These are phyloP conservation scores for Acacia concinna DNA, from an alignment of 331 rosid genomes.

Conservation along the genomic window DNA sequence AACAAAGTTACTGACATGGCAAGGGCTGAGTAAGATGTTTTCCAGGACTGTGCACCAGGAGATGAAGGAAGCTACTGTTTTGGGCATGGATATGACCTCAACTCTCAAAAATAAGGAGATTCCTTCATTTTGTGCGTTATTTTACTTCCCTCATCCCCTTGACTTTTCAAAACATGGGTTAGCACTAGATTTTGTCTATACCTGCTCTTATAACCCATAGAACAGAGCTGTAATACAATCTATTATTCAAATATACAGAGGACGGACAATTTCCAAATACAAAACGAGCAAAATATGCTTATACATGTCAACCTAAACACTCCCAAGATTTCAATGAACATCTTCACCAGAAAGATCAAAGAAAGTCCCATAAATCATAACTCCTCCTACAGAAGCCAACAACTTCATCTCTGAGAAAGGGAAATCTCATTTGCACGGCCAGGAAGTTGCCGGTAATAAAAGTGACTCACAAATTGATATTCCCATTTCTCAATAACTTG, in stretches of 20 bases:
- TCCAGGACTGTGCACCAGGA: background rate
- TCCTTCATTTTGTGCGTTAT: background rate
- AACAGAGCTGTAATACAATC: background rate
- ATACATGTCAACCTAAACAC: conserved; percentile 12
- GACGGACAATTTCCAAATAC: background rate
- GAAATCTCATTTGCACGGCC: conserved; percentile 25
- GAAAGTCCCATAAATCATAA: background rate
- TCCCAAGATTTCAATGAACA: conserved; percentile 26
- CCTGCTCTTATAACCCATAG: background rate
- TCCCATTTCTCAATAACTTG: conserved; percentile 21
- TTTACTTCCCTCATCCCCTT: background rate
- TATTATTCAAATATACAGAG: background rate
- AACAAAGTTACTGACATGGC: background rate
- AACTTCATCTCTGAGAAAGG: conserved; percentile 32
- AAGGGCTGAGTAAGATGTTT: background rate
- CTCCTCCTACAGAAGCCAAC: conserved; percentile 16
- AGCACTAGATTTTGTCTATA: background rate
- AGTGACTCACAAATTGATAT: conserved; percentile 14
- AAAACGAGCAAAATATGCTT: conserved; percentile 17
- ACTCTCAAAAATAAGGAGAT: background rate
- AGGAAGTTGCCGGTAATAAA: conserved; percentile 4
- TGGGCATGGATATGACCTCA: background rate
- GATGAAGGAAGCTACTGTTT: background rate
- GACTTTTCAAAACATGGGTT: background rate
- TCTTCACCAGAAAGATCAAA: background rate